Evolutionary conservation across 2,329 filamentous ascomycete genomes (phyloP).

Genomic region (Aspergillus tubingensis): DNA sequence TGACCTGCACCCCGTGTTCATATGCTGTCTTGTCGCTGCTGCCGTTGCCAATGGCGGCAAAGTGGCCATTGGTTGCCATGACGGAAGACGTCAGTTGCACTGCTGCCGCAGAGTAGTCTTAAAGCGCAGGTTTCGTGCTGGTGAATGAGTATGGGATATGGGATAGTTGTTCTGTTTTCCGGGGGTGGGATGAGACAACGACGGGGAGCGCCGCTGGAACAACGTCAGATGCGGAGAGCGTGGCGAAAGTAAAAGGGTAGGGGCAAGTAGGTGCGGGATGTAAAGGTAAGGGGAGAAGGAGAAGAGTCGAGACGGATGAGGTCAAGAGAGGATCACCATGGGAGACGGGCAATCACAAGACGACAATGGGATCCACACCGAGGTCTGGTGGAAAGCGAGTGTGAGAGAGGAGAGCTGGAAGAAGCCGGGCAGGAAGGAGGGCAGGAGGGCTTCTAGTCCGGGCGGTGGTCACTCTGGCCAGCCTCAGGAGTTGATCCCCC

Average conservation of each 20-base stretch:
- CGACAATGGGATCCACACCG: neutral
- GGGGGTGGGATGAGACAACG: neutral
- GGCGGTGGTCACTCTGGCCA: too few species aligned
- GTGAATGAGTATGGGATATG: neutral
- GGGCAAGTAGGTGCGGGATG: constrained; percentile 9
- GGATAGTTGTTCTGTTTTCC: neutral
- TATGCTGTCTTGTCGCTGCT: constrained; percentile 54
- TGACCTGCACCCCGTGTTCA: constrained; percentile 93
- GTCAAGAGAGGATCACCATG: constrained; percentile 12
- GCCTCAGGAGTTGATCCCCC: too few species aligned
- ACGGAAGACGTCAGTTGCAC: constrained; percentile 17
- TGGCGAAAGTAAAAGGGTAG: constrained; percentile 11
- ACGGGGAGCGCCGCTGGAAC: constrained; percentile 5
- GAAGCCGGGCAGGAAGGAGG: constrained; percentile 12
- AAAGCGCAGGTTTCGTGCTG: neutral
- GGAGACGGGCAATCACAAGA: constrained; percentile 18
- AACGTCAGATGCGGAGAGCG: constrained; percentile 21
- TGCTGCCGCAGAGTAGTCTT: constrained; percentile 3
- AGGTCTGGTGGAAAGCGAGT: constrained; percentile 3
- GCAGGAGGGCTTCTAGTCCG: constrained; percentile 16
- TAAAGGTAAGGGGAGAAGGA: constrained; percentile 12
- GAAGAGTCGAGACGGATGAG: constrained; percentile 12
- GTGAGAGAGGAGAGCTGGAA: neutral
- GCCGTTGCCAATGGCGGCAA: constrained; percentile 45
- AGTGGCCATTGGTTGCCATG: constrained; percentile 50